A percentile compares a stretch with the other conserved stretches of the same genome.
These are phyloP conservation scores for Apophysomyces variabilis DNA, from an alignment of 371 early-diverging fungal species.

Conservation along the genomic window DNA sequence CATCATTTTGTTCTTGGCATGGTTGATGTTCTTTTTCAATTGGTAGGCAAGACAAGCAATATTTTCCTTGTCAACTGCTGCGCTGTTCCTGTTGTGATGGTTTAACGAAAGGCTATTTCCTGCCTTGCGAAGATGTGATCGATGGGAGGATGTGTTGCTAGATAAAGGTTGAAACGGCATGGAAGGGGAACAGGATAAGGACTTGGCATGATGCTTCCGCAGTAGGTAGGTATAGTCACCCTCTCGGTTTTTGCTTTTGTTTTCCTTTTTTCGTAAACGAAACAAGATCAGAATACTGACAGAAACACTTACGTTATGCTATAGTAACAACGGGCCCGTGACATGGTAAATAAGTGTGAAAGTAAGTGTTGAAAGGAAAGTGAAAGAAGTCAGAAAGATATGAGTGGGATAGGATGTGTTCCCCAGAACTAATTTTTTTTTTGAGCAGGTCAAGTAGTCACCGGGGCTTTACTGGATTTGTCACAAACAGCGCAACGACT, in stretches of 20 bases:
- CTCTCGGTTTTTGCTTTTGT: background rate
- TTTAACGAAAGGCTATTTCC: background rate
- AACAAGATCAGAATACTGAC: background rate
- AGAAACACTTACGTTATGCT: background rate
- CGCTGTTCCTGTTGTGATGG: background rate
- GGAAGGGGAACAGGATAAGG: background rate
- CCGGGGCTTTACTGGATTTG: too few relatives aligned
- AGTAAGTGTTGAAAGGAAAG: background rate
- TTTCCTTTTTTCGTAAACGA: background rate
- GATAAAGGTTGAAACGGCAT: background rate
- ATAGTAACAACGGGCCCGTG: slow-evolving; percentile 1
- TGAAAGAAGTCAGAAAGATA: background rate
- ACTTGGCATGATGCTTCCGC: background rate
- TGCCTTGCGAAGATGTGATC: background rate
- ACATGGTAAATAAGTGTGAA: background rate
- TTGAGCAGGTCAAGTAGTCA: too few relatives aligned
- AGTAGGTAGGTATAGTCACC: background rate
- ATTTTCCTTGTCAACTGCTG: background rate
- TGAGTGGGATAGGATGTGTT: background rate
- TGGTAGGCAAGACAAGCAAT: slow-evolving; percentile 1
- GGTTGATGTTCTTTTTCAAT: background rate
- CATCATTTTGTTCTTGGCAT: slow-evolving; percentile 5
- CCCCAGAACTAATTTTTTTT: too few relatives aligned
- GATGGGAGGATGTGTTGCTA: background rate
- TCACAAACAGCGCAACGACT: too few relatives aligned